These are phyloP conservation scores for Phanerochaete sordida DNA, from an alignment of 768 basidiomycete genomes.

Conservation along the genomic window DNA sequence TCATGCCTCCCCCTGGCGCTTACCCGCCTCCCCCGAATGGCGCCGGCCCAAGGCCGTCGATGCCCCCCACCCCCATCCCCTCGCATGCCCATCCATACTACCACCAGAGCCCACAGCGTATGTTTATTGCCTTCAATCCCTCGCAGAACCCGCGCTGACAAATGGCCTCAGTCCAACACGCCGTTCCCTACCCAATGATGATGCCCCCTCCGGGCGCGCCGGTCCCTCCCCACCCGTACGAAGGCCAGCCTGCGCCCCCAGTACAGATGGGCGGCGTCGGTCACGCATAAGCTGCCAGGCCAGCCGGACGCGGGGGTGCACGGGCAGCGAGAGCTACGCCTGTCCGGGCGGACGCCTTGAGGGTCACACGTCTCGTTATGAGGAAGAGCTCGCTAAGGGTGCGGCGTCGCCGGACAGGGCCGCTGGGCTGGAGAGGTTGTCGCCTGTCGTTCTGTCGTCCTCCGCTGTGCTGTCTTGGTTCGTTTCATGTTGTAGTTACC, in stretches of 20 bases:
- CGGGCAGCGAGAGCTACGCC: not conserved
- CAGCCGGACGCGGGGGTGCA: not conserved
- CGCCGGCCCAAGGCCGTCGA: slow-evolving; percentile 75
- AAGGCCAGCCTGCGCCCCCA: slow-evolving; percentile 62
- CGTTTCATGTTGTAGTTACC: slow-evolving; percentile 3
- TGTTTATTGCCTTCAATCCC: slow-evolving; percentile 22
- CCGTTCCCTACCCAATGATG: slow-evolving; percentile 90
- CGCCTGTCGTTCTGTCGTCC: not conserved
- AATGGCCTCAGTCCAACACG: slow-evolving; percentile 65
- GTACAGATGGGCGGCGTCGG: slow-evolving; percentile 72
- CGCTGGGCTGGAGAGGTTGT: not conserved
- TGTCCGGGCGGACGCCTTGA: not conserved
- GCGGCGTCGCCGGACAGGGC: not conserved
- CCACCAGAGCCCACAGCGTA: slow-evolving; percentile 87
- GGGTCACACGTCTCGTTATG: slow-evolving; percentile 11
- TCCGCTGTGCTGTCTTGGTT: slow-evolving; percentile 4
- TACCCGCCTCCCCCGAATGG: slow-evolving; percentile 80
- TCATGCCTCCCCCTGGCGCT: slow-evolving; percentile 77
- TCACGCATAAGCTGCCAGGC: slow-evolving; percentile 46
- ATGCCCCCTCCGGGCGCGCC: slow-evolving; percentile 73
- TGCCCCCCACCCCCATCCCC: slow-evolving; percentile 90
- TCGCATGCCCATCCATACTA: slow-evolving; percentile 86
- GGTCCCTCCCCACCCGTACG: slow-evolving; percentile 71
- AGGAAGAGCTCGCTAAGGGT: not conserved
- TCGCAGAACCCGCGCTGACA: slow-evolving; percentile 13